Evolutionary conservation across 352 stramenopile species (phyloP).

Genomic region (Labyrinthula sp.): DNA sequence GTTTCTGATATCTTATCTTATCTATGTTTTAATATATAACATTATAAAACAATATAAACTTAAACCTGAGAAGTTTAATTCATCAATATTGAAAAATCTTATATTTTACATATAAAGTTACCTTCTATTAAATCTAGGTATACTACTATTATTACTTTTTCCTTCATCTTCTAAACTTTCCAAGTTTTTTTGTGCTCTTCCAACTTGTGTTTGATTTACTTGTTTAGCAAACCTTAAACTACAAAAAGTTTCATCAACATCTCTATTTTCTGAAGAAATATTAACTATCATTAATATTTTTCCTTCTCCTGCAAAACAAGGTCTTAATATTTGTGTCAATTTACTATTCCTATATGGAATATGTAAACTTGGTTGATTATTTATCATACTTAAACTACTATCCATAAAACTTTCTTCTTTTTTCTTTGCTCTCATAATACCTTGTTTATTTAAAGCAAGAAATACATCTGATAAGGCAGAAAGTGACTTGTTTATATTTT

Average conservation of each 20-base stretch:
- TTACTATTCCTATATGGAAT: constrained; percentile 96
- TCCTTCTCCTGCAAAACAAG: constrained; percentile 87
- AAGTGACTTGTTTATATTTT: constrained; percentile 97
- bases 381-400: too few species aligned
- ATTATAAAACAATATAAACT: too few species aligned
- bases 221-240: constrained; percentile 88
- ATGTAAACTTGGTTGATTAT: constrained; percentile 17
- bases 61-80: too few species aligned
- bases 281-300: constrained; percentile 99
- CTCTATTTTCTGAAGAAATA: constrained; percentile 76
- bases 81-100: too few species aligned
- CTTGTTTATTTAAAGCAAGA: constrained; percentile 79
- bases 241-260: constrained; percentile 85
- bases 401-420: too few species aligned
- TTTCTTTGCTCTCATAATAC: too few species aligned
- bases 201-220: constrained; percentile 80
- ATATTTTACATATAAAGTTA: too few species aligned
- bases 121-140: too few species aligned
- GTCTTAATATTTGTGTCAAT: constrained; percentile 93
- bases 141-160: too few species aligned
- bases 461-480: constrained; percentile 95
- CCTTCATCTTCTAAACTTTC: constrained; percentile 1
- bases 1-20: too few species aligned
- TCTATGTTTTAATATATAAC: too few species aligned
- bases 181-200: constrained; percentile 59